Percentiles rank a stretch among this genome's conserved stretches.
phyloP scores from a whole-genome alignment of 73 alveolate species.

The Stentor roeselii region DNA sequence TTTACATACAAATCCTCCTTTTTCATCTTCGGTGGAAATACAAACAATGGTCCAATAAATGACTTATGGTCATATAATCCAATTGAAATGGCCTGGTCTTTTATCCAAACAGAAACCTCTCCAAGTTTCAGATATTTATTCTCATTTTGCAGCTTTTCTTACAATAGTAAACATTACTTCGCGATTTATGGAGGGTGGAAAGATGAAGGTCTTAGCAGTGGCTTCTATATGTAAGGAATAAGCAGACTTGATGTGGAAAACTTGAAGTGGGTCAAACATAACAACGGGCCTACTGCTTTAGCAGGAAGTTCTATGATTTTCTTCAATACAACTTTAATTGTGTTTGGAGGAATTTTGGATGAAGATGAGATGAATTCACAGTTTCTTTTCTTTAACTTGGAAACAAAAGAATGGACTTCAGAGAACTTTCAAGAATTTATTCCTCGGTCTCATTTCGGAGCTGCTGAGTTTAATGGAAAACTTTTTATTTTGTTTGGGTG shows the following conservation, averaged over 20 bases:
- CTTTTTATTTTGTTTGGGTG: background rate
- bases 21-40: background rate
- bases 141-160: no score
- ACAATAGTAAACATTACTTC: background rate
- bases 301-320: background rate
- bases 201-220: background rate
- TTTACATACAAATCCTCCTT: no score
- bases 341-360: background rate
- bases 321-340: background rate
- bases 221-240: background rate
- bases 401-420: background rate
- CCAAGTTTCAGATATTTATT: background rate
- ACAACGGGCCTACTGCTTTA: background rate
- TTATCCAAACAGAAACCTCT: background rate
- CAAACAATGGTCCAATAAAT: background rate
- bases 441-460: background rate
- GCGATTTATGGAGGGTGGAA: background rate
- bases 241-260: background rate
- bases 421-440: background rate
- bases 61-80: background rate
- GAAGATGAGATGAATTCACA: background rate
- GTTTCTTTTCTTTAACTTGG: background rate
- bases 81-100: background rate
- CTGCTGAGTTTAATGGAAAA: background rate
- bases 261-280: background rate